Evolutionary conservation across 1,139 yeast species (phyloP).

Genomic region (Zhuliangozyma parablackwelliae): DNA sequence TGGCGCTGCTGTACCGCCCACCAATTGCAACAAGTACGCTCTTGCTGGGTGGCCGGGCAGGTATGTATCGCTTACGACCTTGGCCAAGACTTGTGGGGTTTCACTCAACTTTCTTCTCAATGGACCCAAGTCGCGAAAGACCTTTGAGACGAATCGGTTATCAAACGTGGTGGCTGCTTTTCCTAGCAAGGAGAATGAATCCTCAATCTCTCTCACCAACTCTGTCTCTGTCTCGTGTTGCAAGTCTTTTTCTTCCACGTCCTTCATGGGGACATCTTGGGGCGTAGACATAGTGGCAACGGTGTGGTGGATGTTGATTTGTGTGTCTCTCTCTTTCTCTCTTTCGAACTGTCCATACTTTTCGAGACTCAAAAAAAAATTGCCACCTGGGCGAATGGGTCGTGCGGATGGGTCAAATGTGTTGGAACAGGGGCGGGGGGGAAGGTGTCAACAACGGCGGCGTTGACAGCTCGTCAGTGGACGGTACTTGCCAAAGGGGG

Average conservation of each 20-base stretch:
- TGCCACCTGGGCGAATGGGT: too few relatives aligned
- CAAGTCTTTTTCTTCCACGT: constrained; percentile 13
- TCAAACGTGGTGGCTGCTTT: constrained; percentile 78
- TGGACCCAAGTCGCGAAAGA: constrained; percentile 75
- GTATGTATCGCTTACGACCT: constrained; percentile 52
- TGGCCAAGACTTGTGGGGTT: constrained; percentile 43
- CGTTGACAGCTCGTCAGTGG: too few relatives aligned
- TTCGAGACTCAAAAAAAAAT: too few relatives aligned
- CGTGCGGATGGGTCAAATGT: too few relatives aligned
- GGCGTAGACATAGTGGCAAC: constrained; percentile 7
- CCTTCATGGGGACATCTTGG: constrained; percentile 29
- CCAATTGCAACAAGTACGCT: constrained; percentile 38
- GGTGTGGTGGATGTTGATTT: too few relatives aligned
- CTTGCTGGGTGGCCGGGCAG: constrained; percentile 27
- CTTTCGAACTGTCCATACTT: too few relatives aligned
- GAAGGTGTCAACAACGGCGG: too few relatives aligned
- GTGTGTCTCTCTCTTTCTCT: too few relatives aligned
- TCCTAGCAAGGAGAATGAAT: constrained; percentile 50
- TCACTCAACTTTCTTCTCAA: constrained; percentile 62
- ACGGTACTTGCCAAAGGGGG: too few relatives aligned
- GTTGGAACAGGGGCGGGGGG: too few relatives aligned
- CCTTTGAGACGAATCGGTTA: constrained; percentile 82
- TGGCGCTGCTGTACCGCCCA: constrained; percentile 12
- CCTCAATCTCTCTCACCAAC: constrained; percentile 44
- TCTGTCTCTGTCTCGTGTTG: constrained; percentile 5